phyloP scores from a whole-genome alignment of 2,329 filamentous ascomycete species.

The Diaporthe citriasiana region DNA sequence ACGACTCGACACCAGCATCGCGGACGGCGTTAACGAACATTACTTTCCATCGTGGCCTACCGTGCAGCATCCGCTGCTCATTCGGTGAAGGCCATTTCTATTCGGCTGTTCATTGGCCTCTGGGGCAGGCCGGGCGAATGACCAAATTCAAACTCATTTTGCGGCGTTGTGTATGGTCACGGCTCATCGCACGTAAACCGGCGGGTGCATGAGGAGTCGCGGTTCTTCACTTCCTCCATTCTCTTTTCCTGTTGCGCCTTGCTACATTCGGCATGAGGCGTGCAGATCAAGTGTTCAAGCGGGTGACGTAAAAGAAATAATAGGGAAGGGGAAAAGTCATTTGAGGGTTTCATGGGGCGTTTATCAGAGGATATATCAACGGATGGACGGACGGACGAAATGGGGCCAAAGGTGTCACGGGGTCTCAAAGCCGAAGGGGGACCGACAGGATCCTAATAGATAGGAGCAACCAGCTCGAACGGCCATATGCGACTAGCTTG shows the following conservation, averaged over 20 bases:
- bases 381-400: conserved; percentile 18
- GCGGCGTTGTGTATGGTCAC: conserved; percentile 19
- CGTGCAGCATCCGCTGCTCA: conserved; percentile 13
- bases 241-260: neutral
- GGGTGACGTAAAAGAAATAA: conserved; percentile 35
- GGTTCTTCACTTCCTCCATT: neutral
- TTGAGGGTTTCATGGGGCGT: conserved; percentile 31
- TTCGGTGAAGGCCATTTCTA: conserved; percentile 1
- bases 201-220: conserved; percentile 12
- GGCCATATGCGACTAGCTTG: conserved; percentile 17
- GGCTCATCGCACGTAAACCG: neutral
- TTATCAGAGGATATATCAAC: conserved; percentile 38
- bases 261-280: neutral
- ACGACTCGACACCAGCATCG: conserved; percentile 32
- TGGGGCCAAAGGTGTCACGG: neutral
- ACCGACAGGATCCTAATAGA: conserved; percentile 20
- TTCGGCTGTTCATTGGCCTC: neutral
- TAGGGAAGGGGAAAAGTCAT: conserved; percentile 26
- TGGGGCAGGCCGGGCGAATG: neutral
- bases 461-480: conserved; percentile 4
- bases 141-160: conserved; percentile 16
- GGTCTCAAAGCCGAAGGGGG: neutral
- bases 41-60: conserved; percentile 5
- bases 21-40: conserved; percentile 35
- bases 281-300: neutral